Percentiles rank a stretch among this genome's conserved stretches.
Conservation (phyloP, 2,329 filamentous ascomycete species). For the Fusarium nurragi region DNA sequence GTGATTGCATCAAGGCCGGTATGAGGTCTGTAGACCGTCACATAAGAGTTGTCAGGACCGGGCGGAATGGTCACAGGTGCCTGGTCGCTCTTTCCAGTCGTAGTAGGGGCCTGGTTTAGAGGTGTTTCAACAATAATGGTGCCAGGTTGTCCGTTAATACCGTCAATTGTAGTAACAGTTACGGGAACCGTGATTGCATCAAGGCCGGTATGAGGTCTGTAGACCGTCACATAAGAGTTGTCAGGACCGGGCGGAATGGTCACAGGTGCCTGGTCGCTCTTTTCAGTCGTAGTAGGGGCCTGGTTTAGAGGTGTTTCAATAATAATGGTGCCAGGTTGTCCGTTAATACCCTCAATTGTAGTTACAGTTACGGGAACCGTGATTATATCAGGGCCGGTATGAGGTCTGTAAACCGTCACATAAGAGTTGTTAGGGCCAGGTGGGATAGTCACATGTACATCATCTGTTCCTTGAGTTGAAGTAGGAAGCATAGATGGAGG, state of each 20-base stretch:
- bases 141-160: conserved; percentile 1
- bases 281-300: background rate
- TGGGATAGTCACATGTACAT: conserved; percentile 15
- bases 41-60: background rate
- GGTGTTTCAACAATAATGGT: conserved; percentile 26
- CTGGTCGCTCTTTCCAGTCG: background rate
- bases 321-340: conserved; percentile 17
- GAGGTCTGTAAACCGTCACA: conserved; percentile 28
- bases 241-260: conserved; percentile 11
- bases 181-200: conserved; percentile 12
- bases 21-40: background rate
- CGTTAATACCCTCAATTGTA: conserved; percentile 14
- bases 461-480: background rate
- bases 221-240: conserved; percentile 18
- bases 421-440: conserved; percentile 19
- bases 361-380: conserved; percentile 22
- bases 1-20: background rate
- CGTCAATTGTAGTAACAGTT: conserved; percentile 17
- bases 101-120: background rate
- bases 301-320: conserved; percentile 15
- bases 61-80: background rate
- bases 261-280: background rate
- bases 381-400: conserved; percentile 15
- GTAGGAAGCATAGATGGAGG: background rate
- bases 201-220: conserved; percentile 4